Conservation (phyloP, 257 asterid species). For the Gentiana macrophylla region DNA sequence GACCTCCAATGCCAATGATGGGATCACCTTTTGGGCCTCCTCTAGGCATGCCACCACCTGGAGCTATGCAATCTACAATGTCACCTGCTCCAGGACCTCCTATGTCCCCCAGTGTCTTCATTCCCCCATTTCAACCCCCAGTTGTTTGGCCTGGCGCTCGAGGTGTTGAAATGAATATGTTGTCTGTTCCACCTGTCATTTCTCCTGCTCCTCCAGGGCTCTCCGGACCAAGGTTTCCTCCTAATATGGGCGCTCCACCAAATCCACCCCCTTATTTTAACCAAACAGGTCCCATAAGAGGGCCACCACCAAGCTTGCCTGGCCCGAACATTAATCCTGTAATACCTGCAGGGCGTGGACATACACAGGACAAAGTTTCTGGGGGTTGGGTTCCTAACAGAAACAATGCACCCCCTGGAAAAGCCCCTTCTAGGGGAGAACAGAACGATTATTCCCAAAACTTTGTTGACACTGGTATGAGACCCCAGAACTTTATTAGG, state of each 20-base stretch:
- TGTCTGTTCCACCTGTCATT: slow-evolving; percentile 67
- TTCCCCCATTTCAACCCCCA: slow-evolving; percentile 86
- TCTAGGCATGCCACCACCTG: slow-evolving; percentile 75
- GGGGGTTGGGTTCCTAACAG: slow-evolving; percentile 95
- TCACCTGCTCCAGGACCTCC: slow-evolving; percentile 91
- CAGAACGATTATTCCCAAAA: slow-evolving; percentile 99
- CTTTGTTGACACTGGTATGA: slow-evolving; percentile 98
- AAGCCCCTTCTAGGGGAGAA: slow-evolving; percentile 99
- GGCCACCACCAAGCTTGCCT: slow-evolving; percentile 50
- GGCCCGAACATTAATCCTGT: slow-evolving; percentile 47
- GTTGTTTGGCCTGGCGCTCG: slow-evolving; percentile 89
- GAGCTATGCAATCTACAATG: slow-evolving; percentile 82
- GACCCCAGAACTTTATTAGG: slow-evolving; percentile 94
- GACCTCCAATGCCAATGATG: slow-evolving; percentile 54
- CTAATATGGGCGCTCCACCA: slow-evolving; percentile 54
- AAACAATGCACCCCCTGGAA: slow-evolving; percentile 66
- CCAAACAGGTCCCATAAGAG: slow-evolving; percentile 68
- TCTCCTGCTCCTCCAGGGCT: slow-evolving; percentile 73
- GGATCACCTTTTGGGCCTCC: slow-evolving; percentile 83
- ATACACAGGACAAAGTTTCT: slow-evolving; percentile 51
- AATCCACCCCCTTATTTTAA: slow-evolving; percentile 52
- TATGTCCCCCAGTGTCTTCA: slow-evolving; percentile 67
- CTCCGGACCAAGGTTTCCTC: slow-evolving; percentile 61
- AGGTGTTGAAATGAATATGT: slow-evolving; percentile 80
- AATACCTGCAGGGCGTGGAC: slow-evolving; percentile 50